A percentile compares a stretch with the other conserved stretches of the same genome.
These are phyloP conservation scores for Calocybe indica DNA, from an alignment of 768 basidiomycete genomes.

Conservation along the genomic window DNA sequence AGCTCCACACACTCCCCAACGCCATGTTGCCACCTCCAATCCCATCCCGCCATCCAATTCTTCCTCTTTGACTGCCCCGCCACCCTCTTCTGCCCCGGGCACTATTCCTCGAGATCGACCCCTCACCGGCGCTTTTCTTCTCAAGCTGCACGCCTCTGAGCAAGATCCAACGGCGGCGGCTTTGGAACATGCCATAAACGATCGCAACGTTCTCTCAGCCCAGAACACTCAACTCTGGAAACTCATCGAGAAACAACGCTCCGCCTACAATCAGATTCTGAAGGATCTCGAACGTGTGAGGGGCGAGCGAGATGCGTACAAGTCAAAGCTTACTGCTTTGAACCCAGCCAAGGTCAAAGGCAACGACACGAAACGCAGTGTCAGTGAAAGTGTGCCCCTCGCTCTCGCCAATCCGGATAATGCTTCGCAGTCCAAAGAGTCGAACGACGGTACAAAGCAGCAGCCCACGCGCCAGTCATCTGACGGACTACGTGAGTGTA, in stretches of 20 bases:
- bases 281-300: conserved; percentile 86
- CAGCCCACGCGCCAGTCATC: conserved; percentile 21
- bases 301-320: conserved; percentile 71
- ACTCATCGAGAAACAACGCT: conserved; percentile 86
- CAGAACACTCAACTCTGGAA: conserved; percentile 95
- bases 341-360: conserved; percentile 13
- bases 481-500: conserved; percentile 26
- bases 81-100: conserved; percentile 5
- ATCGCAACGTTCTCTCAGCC: conserved; percentile 72
- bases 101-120: conserved; percentile 13
- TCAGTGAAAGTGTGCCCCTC: conserved; percentile 15
- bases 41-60: conserved; percentile 9
- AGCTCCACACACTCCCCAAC: conserved; percentile 15
- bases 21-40: conserved; percentile 5
- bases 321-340: conserved; percentile 33
- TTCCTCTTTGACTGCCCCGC: conserved; percentile 9
- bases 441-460: background rate
- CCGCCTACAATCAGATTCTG: conserved; percentile 72
- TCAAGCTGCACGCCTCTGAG: conserved; percentile 46
- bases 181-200: conserved; percentile 70
- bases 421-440: too few relatives aligned
- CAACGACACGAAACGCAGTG: conserved; percentile 21
- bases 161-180: conserved; percentile 58
- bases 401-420: too few relatives aligned
- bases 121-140: conserved; percentile 27